Conservation (phyloP, 1,284 basidiomycete species). For the Athelia sp. region DNA sequence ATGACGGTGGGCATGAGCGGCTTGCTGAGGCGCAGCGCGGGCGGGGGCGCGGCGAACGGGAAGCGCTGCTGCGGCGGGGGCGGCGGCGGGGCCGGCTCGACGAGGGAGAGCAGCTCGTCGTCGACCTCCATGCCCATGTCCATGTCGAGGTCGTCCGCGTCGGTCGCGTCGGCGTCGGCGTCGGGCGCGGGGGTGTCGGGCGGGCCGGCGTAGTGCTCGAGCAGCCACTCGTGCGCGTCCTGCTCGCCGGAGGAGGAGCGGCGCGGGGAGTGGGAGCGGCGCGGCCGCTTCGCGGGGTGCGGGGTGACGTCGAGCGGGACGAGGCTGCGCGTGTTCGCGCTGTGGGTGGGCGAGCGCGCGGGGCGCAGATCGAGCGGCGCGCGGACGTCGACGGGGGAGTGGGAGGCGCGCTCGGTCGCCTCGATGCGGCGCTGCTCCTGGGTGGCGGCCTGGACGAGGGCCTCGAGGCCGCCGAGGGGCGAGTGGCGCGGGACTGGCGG, state of each 20-base stretch:
- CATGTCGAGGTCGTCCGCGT: conserved; percentile 31
- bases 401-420: conserved; percentile 10
- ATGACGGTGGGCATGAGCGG: conserved; percentile 12
- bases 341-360: conserved; percentile 8
- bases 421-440: conserved; percentile 44
- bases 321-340: neutral
- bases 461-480: conserved; percentile 39
- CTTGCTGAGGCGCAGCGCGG: conserved; percentile 3
- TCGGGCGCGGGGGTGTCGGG: conserved; percentile 33
- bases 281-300: neutral
- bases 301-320: neutral
- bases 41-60: neutral
- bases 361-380: conserved; percentile 9
- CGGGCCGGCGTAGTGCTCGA: conserved; percentile 44
- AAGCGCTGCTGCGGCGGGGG: conserved; percentile 5
- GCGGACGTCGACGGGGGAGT: conserved; percentile 5
- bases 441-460: conserved; percentile 50
- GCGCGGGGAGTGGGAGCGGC: neutral
- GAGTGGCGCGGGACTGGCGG: too few species aligned
- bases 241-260: conserved; percentile 21
- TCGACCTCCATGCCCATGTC: conserved; percentile 50
- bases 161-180: conserved; percentile 18
- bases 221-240: conserved; percentile 55
- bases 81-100: conserved; percentile 42
- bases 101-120: conserved; percentile 62